These are phyloP conservation scores for Phascolomyces articulosus DNA, from an alignment of 371 early-diverging fungal species.

Conservation along the genomic window DNA sequence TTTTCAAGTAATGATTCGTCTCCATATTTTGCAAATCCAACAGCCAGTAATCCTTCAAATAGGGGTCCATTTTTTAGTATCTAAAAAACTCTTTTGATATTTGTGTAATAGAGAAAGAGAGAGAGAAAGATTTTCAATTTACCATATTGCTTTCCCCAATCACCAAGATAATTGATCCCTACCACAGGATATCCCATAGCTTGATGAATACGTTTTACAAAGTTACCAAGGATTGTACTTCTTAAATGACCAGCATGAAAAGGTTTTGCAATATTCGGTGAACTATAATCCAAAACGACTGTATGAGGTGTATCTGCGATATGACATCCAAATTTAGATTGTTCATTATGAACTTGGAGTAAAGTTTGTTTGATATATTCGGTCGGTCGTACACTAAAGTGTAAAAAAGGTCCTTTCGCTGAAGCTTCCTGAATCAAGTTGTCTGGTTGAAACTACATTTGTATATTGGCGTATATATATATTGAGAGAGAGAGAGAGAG, in stretches of 20 bases:
- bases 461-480: neutral
- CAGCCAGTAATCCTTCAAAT: constrained; percentile 79
- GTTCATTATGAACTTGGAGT: constrained; percentile 40
- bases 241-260: constrained; percentile 99
- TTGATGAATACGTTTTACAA: constrained; percentile 83
- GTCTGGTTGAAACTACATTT: constrained; percentile 15
- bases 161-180: constrained; percentile 98
- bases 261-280: constrained; percentile 99
- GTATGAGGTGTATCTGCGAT: constrained; percentile 36
- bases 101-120: too few relatives aligned
- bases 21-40: constrained; percentile 92
- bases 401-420: constrained; percentile 65
- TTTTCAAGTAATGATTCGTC: constrained; percentile 73
- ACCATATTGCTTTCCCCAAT: constrained; percentile 99
- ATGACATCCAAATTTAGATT: constrained; percentile 33
- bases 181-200: constrained; percentile 89
- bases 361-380: constrained; percentile 58
- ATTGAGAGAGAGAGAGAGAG: neutral
- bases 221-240: constrained; percentile 98
- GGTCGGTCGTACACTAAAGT: constrained; percentile 65
- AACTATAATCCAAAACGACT: constrained; percentile 93
- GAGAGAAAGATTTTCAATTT: constrained; percentile 4
- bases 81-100: too few relatives aligned
- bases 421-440: constrained; percentile 3
- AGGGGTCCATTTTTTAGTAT: too few relatives aligned